Evolutionary conservation across 345 rosid species (phyloP), one percentile per base, ranked within the genome.

Genomic region (Rhizophora mangle): DNA sequence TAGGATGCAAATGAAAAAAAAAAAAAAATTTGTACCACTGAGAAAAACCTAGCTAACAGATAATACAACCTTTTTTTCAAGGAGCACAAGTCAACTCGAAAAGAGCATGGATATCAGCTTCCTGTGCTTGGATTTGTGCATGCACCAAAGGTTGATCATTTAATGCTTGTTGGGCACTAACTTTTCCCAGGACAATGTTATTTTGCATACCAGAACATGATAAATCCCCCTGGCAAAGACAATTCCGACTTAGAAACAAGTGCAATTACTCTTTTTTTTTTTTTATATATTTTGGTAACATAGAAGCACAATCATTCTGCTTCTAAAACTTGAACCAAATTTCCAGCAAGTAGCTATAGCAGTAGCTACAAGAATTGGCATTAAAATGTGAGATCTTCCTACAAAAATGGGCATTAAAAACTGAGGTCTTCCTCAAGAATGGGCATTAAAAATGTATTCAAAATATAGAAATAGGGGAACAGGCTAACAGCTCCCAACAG

Each of bases 201-300:
- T 74, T 69, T 79, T 78, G 88, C 43, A 76, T 65, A 79, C 70
- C 70, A 30, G 74, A 75, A 75, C 77, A 76, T 78, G 84, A 69
- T 68, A 72, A 72, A 68, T 74, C 79, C 29, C 80, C 83, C 95
- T 84, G 85, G 47, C 52, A 78, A 76, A 72, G 68, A 63, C 34
- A 52, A 60, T n/a, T 34, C 37, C 1, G 10, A 34, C 37, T 34
- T 34, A 34, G 37, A 34, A 34, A 34, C 37, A 34, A 8, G 37
- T 0, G 10, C 37, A 34, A 34, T 34, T 34, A 34, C 37, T 34
- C 37, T 34, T 5, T 32, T 5, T 34, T 7, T 34, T 31, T 31
- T 31, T 31, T 31, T 31, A 1, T 29, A 2, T 1, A 2, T 29
- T 34, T 34, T 34, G 37, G 37, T 34, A 34, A 34, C 10, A 34